A percentile compares a stretch with the other conserved stretches of the same genome.
These are phyloP conservation scores for Tricharina praecox DNA, from an alignment of 495 filamentous ascomycete genomes.

Conservation along the genomic window DNA sequence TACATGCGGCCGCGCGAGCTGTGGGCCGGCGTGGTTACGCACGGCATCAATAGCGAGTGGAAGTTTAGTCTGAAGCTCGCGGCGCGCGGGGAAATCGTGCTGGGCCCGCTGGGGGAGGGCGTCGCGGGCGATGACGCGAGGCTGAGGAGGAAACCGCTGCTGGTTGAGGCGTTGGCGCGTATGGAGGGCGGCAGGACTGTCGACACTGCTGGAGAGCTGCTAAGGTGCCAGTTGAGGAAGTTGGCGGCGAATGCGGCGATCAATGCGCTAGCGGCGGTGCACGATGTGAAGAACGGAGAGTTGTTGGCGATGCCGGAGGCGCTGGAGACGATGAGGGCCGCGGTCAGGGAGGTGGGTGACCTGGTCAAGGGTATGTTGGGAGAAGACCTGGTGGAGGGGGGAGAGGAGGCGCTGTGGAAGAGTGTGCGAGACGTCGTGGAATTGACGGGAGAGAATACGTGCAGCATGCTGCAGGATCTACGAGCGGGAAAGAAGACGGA, in stretches of 20 bases:
- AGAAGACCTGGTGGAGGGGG: slow-evolving; percentile 51
- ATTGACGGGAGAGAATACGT: slow-evolving; percentile 50
- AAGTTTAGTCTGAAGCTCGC: background rate
- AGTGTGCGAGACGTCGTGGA: slow-evolving; percentile 39
- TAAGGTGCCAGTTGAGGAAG: background rate
- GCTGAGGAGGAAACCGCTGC: background rate
- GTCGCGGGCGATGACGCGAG: background rate
- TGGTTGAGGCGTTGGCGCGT: background rate
- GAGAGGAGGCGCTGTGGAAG: slow-evolving; percentile 35
- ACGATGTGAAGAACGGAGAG: slow-evolving; percentile 56
- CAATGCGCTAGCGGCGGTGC: slow-evolving; percentile 61
- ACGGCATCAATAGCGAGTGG: slow-evolving; percentile 36
- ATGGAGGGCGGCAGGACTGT: background rate
- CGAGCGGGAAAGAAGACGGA: slow-evolving; percentile 46
- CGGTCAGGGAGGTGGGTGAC: slow-evolving; percentile 55
- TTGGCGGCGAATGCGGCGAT: slow-evolving; percentile 52
- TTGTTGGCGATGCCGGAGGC: slow-evolving; percentile 45
- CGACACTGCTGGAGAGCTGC: background rate
- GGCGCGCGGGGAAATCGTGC: background rate
- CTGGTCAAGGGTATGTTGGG: slow-evolving; percentile 43
- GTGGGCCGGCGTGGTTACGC: slow-evolving; percentile 51
- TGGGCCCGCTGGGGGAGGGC: background rate
- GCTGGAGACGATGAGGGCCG: slow-evolving; percentile 39
- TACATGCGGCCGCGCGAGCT: slow-evolving; percentile 52
- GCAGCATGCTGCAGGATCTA: slow-evolving; percentile 71